Conservation (phyloP, 2,329 filamentous ascomycete species). For the Cytospora piceicola region DNA sequence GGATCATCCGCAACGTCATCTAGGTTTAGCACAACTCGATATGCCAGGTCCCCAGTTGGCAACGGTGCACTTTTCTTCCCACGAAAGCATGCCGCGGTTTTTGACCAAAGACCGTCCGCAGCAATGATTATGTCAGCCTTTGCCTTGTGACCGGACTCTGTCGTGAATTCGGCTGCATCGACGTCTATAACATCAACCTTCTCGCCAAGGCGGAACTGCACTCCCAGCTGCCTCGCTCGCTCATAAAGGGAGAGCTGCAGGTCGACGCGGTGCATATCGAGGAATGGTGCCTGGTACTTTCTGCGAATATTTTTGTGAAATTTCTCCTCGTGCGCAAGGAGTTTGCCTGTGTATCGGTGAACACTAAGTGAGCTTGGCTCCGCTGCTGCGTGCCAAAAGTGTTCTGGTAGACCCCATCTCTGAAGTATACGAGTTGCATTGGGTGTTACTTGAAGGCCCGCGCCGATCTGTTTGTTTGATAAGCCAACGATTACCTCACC, state of each 20-base stretch:
- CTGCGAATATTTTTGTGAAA: conserved; percentile 36
- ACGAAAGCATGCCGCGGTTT: conserved; percentile 54
- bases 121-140: conserved; percentile 62
- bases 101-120: conserved; percentile 68
- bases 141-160: conserved; percentile 43
- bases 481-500: background rate
- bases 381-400: conserved; percentile 34
- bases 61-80: conserved; percentile 52
- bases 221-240: conserved; percentile 57
- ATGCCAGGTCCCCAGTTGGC: conserved; percentile 68
- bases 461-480: conserved; percentile 26
- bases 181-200: conserved; percentile 54
- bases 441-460: conserved; percentile 39
- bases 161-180: conserved; percentile 46
- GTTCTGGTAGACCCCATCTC: conserved; percentile 33
- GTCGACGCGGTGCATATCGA: conserved; percentile 61
- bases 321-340: conserved; percentile 38
- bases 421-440: conserved; percentile 38
- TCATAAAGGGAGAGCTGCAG: conserved; percentile 58
- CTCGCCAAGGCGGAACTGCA: conserved; percentile 52
- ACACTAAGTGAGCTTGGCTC: conserved; percentile 36
- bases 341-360: conserved; percentile 37
- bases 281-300: conserved; percentile 38
- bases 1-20: conserved; percentile 54
- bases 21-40: conserved; percentile 60